These are phyloP conservation scores for Melanopsichium pennsylvanicum DNA, from an alignment of 1,284 basidiomycete species.

Conservation along the genomic window DNA sequence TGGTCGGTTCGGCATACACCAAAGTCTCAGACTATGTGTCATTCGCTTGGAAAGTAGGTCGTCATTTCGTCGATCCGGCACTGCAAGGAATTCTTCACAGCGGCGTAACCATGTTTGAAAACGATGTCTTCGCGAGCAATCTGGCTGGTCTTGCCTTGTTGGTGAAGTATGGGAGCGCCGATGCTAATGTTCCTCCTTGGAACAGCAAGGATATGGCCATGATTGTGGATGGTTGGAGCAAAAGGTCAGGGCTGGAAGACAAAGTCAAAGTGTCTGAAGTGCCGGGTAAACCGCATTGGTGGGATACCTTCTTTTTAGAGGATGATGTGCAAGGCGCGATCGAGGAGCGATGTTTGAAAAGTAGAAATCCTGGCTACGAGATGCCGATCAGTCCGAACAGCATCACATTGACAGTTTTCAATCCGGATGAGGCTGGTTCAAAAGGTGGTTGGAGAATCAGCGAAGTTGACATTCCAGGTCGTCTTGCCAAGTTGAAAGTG, in stretches of 20 bases:
- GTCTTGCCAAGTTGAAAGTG: conserved; percentile 37
- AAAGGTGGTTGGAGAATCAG: conserved; percentile 75
- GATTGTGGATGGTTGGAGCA: conserved; percentile 71
- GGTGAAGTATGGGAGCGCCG: conserved; percentile 78
- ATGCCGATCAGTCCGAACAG: conserved; percentile 21
- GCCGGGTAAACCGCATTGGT: conserved; percentile 75
- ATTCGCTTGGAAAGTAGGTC: conserved; percentile 71
- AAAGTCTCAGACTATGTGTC: conserved; percentile 81
- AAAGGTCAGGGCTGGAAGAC: conserved; percentile 57
- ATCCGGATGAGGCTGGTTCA: conserved; percentile 74
- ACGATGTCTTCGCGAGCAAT: conserved; percentile 83
- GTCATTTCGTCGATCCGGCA: conserved; percentile 79
- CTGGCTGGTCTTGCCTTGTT: conserved; percentile 74
- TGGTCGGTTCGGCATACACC: conserved; percentile 29
- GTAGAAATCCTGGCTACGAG: conserved; percentile 12
- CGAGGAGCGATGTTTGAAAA: conserved; percentile 9
- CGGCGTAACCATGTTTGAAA: conserved; percentile 80
- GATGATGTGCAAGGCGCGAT: conserved; percentile 70
- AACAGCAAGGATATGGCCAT: conserved; percentile 75
- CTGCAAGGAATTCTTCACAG: conserved; percentile 76
- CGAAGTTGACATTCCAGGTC: conserved; percentile 72
- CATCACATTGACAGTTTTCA: conserved; percentile 76
- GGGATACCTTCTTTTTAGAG: conserved; percentile 72
- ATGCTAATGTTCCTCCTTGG: conserved; percentile 82
- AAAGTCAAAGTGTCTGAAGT: conserved; percentile 71